These are phyloP conservation scores for Malassezia equina DNA, from an alignment of 1,284 basidiomycete genomes.

Conservation along the genomic window DNA sequence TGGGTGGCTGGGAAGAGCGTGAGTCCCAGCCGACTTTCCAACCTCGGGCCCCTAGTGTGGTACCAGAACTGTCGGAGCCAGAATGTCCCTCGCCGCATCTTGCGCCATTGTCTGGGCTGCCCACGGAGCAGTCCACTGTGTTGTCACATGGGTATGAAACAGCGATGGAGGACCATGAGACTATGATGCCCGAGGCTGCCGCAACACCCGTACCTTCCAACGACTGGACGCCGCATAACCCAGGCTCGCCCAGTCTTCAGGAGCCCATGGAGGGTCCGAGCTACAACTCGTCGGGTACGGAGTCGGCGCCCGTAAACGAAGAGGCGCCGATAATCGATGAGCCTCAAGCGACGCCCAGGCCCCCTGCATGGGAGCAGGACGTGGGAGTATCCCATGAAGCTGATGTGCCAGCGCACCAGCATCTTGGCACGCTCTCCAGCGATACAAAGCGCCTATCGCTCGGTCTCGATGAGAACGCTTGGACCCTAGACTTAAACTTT, in stretches of 20 bases:
- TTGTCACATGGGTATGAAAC: background rate
- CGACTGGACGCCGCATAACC: background rate
- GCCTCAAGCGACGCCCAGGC: no score
- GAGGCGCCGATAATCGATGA: background rate
- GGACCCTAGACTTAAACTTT: conserved; percentile 10
- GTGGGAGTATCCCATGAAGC: background rate
- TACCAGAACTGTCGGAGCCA: background rate
- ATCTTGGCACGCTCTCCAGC: background rate
- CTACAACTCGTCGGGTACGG: no score
- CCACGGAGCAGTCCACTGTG: background rate
- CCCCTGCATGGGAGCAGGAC: background rate
- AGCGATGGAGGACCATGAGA: background rate
- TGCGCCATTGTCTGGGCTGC: background rate
- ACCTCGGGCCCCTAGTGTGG: background rate
- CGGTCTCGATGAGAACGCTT: conserved; percentile 7
- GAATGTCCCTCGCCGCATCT: background rate
- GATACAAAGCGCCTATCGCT: conserved; percentile 13
- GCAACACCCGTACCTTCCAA: background rate
- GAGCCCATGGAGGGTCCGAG: no score
- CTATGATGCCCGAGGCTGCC: background rate
- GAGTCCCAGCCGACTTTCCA: background rate
- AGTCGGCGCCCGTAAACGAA: background rate
- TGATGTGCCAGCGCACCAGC: background rate
- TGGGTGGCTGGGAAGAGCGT: background rate
- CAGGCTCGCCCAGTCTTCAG: no score